Evolutionary conservation across 768 basidiomycete species (phyloP), one percentile per base, ranked within the genome.

Genomic region (Favolaschia claudopus): DNA sequence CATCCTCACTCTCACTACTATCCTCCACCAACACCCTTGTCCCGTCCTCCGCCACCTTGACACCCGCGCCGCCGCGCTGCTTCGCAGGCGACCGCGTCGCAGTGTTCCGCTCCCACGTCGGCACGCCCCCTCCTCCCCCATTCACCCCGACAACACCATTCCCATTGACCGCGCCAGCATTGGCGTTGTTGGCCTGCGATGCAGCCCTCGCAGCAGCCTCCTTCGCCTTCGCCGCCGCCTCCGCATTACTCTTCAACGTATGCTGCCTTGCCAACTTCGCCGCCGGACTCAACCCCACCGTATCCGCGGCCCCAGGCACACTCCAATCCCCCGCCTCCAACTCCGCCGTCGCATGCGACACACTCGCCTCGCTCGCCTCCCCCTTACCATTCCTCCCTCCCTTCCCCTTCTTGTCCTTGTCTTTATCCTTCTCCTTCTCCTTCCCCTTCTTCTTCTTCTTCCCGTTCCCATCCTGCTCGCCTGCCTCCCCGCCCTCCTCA

Each of bases 241-340:
- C 89, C 10, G 91, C 91, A 63, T 92, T 93, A 53, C 84, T 92
- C 79, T 90, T 93, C 59, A 97, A 85, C 5, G 95, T 97, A 72
- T 96, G 95, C 71, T 95, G 93, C 37, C 95, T 72, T 1, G 93
- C 95, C 12, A 96, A 82, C 71, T 91, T 89, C 3, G 95, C 95
- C 15, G 95, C 95, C 7, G 95, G 95, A 67, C 91, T 92, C 22
- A 96, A 76, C 8, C 94, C 95, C 47, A 82, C 74, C 55, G 82
- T 75, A 5, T 80, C 71, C 60, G 76, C 77, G 58, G 87, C 79
- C 43, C 69, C 72, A 40, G 77, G 78, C 19, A 80, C 82, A 44
- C 77, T 84, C 86, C 90, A 91, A 66, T 91, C 91, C 13, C 76
- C 71, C 64, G 91, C 81, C 62, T 95, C 95, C 54, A 92, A 79